Evolutionary conservation across 2,329 filamentous ascomycete genomes (phyloP), one percentile per base, ranked within the genome.

Genomic region (Chrysoporthe austroafricana): DNA sequence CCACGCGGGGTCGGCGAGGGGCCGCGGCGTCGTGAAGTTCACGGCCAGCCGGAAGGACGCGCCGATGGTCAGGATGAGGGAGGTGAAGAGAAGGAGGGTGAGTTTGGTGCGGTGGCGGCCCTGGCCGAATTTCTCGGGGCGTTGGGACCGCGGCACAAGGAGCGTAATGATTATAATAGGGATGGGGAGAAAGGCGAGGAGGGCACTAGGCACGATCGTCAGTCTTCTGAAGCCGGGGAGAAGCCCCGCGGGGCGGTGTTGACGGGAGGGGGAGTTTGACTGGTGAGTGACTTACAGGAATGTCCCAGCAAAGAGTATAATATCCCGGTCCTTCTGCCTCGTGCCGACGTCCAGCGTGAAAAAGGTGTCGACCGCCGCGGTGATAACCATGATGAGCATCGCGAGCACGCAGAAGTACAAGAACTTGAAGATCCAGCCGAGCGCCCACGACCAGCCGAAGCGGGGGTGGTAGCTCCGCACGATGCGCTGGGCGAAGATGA

Each of bases 401-500:
- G 84, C 76, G 1, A 84, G 77, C 57, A 94, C 84, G 26, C 88
- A 78, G 44, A 80, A 80, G 76, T 89, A 89, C 34, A 93, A 76
- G 39, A 82, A 74, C 69, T 83, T 85, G 77, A 94, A 90, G 36
- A 78, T 66, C 26, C 81, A 71, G 1, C 81, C 82, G 34, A 87
- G 81, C 1, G 78, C 73, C 34, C 79, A 82, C 70, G 86, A 84
- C 92, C 92, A 95, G 67, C 92, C 93, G 43, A 93, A 76, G 2
- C 77, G 75, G 0, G 92, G 92, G 74, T 94, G 91, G 58, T 88
- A 86, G 4, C 91, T 90, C 64, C 93, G 86, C 21, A 96, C 78
- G 36, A 97, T 84, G 58, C 93, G 88, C 78, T 93, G 91, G 0
- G 90, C 80, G 75, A 94, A 92, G 73, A 96, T 80, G 54, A 96